Base-by-base conservation (phyloP, 345 rosid species). In the Chamaenerion angustifolium region DNA sequence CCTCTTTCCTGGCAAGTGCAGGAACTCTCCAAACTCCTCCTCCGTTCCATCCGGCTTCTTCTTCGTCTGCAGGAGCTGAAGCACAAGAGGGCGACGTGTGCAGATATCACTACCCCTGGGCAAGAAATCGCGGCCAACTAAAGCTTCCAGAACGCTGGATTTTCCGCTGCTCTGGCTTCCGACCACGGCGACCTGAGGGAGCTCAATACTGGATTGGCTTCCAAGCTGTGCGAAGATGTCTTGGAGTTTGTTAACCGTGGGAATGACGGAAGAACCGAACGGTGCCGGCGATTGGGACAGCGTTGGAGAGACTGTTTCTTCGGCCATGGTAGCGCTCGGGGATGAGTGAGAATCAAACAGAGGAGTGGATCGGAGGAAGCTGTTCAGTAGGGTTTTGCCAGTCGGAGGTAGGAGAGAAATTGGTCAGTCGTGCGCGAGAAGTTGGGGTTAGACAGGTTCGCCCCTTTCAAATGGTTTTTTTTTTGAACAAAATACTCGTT, bases 161-260 rank as follows among this genome's bases (percentile, higher is more conserved):
- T 93, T 93, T 21, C 98, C 99, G 63, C 99, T 93, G 68, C 96
- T 88, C 71, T 93, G 99, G 64, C 95, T 88, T 0, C 99, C 99
- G 12, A 93, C 95, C 42, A 88, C 99, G 16, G 95, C 94, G 49
- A 93, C 99, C 67, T 93, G 99, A 63, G 99, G 99, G 46, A 93
- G 83, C 72, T 81, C 92, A 65, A 93, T 88, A 46, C 85, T 73
- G 40, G 95, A 82, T 51, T 88, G 94, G 64, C 78, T 82, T 37
- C 96, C 99, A 0, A 93, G 81, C 74, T 93, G 90, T 8, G 95
- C 88, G 60, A 93, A 85, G 58, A 93, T 93, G 63, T 93, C 99
- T 52, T 85, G 99, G 1, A 93, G 78, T 78, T 85, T 93, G 59
- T 93, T 93, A 14, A 85, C 95, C 37, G 88, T 71, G 25, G 99